Base-by-base conservation (phyloP, 2,329 filamentous ascomycete species). In the Neonectria faginata region DNA sequence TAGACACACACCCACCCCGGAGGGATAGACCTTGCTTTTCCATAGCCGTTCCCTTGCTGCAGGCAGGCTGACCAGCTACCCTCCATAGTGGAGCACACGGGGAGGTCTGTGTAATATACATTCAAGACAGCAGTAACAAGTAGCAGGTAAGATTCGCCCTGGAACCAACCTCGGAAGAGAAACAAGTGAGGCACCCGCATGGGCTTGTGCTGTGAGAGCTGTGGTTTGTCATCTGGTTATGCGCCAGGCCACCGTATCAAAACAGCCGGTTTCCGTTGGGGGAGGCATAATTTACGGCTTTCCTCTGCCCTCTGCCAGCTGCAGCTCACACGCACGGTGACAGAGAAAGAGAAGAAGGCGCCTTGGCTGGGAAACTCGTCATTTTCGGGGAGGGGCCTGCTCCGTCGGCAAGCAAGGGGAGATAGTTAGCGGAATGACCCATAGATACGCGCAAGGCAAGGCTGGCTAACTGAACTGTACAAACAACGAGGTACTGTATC, bases 401-500 rank as follows among this genome's bases (percentile, higher is more conserved):
- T 58, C 62, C 60, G 52, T 59, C 53, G 64, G 54, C 59, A 74
- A 68, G 72, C 70, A 73, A 73, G 72, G 72, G 70, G 55, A 59
- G 42, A 57, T 60, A 64, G 60, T 53, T 56, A 64, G 70, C 66
- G 70, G 68, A 72, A 57, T 41, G 48, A 48, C 57, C 69, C 65
- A 72, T 25, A 25, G 5, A 25, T 72, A 55, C 60, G 62, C 67
- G 56, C 67, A 48, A 63, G 36, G 36, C 16, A 39, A 39, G 39
- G 25, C 44, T 42, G 36, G 45, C 18, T 58, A 27, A 57, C 45
- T 51, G 41, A 42, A 20, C 11, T 20, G 52, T 39, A 54, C 51
- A 1, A 29, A 29, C 8, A 29, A 51, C 47, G 39, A 31, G 36
- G 54, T 51, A 54, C 51, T 50, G 55, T 53, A 55, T 42, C 53